These are phyloP conservation scores for Fistulifera solaris DNA, from an alignment of 108 stramenopile species.

Conservation along the genomic window DNA sequence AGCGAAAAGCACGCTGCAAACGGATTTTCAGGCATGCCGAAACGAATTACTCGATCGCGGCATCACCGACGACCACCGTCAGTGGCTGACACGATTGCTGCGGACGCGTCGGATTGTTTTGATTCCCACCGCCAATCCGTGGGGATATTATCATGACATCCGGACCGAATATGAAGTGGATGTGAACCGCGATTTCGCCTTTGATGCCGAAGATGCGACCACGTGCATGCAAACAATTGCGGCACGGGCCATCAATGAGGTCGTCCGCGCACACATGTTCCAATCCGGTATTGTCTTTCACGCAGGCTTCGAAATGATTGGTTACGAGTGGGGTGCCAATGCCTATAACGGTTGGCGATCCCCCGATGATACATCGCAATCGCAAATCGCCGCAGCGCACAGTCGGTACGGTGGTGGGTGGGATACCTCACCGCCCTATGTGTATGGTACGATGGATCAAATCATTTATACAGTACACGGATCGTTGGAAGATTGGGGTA, in stretches of 20 bases:
- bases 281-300: slow-evolving; percentile 92
- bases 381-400: slow-evolving; percentile 29
- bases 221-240: slow-evolving; percentile 89
- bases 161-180: slow-evolving; percentile 33
- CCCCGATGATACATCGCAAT: slow-evolving; percentile 60
- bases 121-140: slow-evolving; percentile 72
- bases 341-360: slow-evolving; percentile 21
- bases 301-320: slow-evolving; percentile 88
- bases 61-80: slow-evolving; percentile 23
- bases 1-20: slow-evolving; percentile 3
- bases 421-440: slow-evolving; percentile 26
- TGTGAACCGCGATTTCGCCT: slow-evolving; percentile 55
- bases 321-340: slow-evolving; percentile 89
- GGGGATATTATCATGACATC: slow-evolving; percentile 51
- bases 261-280: slow-evolving; percentile 86
- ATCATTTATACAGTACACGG: slow-evolving; percentile 93
- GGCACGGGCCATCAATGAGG: slow-evolving; percentile 82
- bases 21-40: slow-evolving; percentile 15
- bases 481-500: slow-evolving; percentile 91
- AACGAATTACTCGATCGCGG: background rate
- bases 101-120: slow-evolving; percentile 72
- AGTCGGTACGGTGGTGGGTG: slow-evolving; percentile 38
- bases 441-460: slow-evolving; percentile 67
- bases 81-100: slow-evolving; percentile 83
- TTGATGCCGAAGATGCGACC: slow-evolving; percentile 25